Conservation (phyloP, 2,329 filamentous ascomycete species). For the Sphaerulina vaccinii region DNA sequence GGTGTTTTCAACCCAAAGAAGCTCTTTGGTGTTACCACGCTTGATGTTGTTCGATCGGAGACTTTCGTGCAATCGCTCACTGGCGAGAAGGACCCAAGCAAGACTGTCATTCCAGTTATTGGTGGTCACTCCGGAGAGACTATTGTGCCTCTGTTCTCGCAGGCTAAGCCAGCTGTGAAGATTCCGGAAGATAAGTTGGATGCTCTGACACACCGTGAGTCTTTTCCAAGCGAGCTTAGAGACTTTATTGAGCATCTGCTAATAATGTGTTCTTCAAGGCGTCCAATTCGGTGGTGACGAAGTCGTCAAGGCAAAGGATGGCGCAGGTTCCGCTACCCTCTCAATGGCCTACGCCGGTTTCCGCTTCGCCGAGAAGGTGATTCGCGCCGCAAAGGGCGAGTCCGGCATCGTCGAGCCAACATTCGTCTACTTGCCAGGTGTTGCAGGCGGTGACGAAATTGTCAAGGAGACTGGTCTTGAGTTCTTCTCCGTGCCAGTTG, state of each 20-base stretch:
- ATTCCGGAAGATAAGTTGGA: constrained; percentile 90
- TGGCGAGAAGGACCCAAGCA: constrained; percentile 77
- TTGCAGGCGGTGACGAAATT: constrained; percentile 82
- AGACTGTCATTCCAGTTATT: constrained; percentile 85
- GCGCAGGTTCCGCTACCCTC: constrained; percentile 82
- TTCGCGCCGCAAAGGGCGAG: constrained; percentile 84
- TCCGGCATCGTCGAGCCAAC: constrained; percentile 92
- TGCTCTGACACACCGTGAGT: constrained; percentile 77
- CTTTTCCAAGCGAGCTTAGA: not conserved
- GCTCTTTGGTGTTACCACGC: constrained; percentile 96
- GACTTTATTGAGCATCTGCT: constrained; percentile 8
- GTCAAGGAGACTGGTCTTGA: constrained; percentile 78
- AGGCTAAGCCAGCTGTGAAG: constrained; percentile 72
- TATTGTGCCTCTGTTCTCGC: constrained; percentile 96
- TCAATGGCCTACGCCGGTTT: constrained; percentile 96
- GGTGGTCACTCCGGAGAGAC: constrained; percentile 98
- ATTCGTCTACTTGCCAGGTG: constrained; percentile 90
- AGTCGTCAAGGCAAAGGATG: constrained; percentile 93
- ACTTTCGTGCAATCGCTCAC: constrained; percentile 87
- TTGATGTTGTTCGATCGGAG: constrained; percentile 97
- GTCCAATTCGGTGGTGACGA: constrained; percentile 98
- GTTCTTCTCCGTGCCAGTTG: constrained; percentile 94
- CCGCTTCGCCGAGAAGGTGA: constrained; percentile 91
- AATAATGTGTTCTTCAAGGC: constrained; percentile 44
- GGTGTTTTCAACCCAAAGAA: constrained; percentile 92